Evolutionary conservation across 2,329 filamentous ascomycete species (phyloP).

Genomic region (Drechslerella coelobrocha): DNA sequence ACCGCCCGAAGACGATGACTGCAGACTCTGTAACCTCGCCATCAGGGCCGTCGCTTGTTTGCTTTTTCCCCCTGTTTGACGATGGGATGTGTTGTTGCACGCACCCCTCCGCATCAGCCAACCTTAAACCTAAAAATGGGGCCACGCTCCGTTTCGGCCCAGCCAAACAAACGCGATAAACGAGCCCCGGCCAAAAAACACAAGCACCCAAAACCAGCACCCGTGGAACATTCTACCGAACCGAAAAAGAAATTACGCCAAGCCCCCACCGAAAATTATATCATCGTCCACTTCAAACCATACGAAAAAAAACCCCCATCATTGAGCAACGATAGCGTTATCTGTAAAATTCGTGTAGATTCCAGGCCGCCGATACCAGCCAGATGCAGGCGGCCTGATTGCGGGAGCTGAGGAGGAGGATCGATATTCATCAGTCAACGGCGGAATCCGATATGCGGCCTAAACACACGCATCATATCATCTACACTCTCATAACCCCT

Average conservation of each 20-base stretch:
- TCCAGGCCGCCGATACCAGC: too few relatives aligned
- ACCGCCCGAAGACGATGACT: not conserved
- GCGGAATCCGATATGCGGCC: too few relatives aligned
- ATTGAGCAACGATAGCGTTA: too few relatives aligned
- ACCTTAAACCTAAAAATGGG: constrained; percentile 46
- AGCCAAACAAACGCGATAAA: constrained; percentile 25
- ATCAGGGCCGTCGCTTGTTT: too few relatives aligned
- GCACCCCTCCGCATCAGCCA: not conserved
- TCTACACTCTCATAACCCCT: not conserved
- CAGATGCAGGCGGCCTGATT: too few relatives aligned
- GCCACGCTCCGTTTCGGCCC: not conserved
- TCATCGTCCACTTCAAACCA: too few relatives aligned
- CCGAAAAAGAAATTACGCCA: constrained; percentile 2
- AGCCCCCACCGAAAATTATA: not conserved
- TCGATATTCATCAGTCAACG: too few relatives aligned
- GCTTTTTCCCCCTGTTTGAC: not conserved
- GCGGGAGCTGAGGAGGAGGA: too few relatives aligned
- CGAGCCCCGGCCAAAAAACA: constrained; percentile 19
- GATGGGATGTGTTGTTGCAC: not conserved
- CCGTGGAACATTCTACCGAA: constrained; percentile 21
- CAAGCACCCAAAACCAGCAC: too few relatives aligned
- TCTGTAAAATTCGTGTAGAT: too few relatives aligned
- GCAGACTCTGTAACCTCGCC: too few relatives aligned
- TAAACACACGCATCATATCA: too few relatives aligned
- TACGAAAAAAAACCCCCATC: not conserved